Percentiles rank a stretch among this genome's conserved stretches.
phyloP scores from a whole-genome alignment of 1,284 basidiomycete genomes.

The Ustilago esculenta region DNA sequence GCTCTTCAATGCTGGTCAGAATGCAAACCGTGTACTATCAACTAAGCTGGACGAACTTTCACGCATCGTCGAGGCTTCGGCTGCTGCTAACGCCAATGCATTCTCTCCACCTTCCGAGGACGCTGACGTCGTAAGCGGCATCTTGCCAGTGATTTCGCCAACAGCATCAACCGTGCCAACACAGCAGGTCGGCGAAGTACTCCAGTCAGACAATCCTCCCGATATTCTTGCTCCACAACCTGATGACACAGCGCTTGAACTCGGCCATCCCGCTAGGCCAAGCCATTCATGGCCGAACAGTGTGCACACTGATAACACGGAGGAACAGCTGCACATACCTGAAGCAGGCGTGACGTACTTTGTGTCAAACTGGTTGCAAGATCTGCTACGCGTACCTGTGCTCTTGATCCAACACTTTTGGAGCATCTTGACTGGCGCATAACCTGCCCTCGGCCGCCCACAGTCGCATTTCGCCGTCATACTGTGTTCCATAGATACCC shows the following conservation, averaged over 20 bases:
- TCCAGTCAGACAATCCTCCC: too few species aligned
- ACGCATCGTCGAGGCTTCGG: constrained; percentile 15
- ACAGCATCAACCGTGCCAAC: neutral
- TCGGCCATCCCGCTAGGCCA: too few species aligned
- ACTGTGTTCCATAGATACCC: too few species aligned
- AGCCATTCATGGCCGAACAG: too few species aligned
- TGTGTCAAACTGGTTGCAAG: constrained; percentile 10
- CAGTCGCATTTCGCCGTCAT: neutral
- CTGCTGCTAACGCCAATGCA: neutral
- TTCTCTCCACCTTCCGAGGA: too few species aligned
- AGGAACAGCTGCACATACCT: too few species aligned
- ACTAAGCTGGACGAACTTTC: constrained; percentile 29
- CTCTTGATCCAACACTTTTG: constrained; percentile 6
- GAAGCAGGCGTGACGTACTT: constrained; percentile 1
- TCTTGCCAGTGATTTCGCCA: too few species aligned
- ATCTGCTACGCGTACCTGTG: constrained; percentile 10
- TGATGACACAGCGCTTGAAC: too few species aligned
- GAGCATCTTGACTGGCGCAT: constrained; percentile 4
- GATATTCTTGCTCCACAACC: too few species aligned
- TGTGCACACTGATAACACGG: neutral
- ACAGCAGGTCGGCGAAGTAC: too few species aligned
- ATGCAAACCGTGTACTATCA: constrained; percentile 12
- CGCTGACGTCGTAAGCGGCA: too few species aligned
- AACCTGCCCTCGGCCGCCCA: neutral
- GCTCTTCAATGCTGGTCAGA: constrained; percentile 37